Conservation (phyloP, 306 rosid genomes). For the Vigna nakashimae region DNA sequence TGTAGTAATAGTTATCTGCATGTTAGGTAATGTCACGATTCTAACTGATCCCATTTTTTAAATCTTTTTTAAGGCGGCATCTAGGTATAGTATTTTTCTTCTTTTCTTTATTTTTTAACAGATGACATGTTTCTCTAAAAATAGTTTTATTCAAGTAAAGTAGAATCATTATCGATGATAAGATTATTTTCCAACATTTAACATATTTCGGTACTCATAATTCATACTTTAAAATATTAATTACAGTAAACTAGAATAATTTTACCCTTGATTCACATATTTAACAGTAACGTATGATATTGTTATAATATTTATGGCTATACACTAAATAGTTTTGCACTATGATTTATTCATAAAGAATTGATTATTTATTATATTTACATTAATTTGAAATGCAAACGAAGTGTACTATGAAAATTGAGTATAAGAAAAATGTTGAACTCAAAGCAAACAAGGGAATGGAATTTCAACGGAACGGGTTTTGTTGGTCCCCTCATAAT, state of each 20-base stretch:
- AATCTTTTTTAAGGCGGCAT: background rate
- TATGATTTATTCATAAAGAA: too few relatives aligned
- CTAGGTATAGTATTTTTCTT: background rate
- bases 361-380: background rate
- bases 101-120: background rate
- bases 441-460: constrained; percentile 35
- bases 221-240: background rate
- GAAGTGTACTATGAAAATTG: background rate
- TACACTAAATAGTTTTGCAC: too few relatives aligned
- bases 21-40: background rate
- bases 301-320: too few relatives aligned
- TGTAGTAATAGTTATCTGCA: background rate
- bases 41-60: background rate
- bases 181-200: too few relatives aligned
- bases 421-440: constrained; percentile 25
- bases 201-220: too few relatives aligned
- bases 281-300: too few relatives aligned
- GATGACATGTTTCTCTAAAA: too few relatives aligned
- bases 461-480: constrained; percentile 50
- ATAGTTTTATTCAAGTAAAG: too few relatives aligned
- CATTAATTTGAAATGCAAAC: constrained; percentile 21
- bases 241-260: too few relatives aligned
- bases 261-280: background rate
- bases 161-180: too few relatives aligned
- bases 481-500: constrained; percentile 37